A percentile compares a stretch with the other conserved stretches of the same genome.
Evolutionary conservation across 2,329 filamentous ascomycete species (phyloP).

Genomic region (Escovopsis sp.): DNA sequence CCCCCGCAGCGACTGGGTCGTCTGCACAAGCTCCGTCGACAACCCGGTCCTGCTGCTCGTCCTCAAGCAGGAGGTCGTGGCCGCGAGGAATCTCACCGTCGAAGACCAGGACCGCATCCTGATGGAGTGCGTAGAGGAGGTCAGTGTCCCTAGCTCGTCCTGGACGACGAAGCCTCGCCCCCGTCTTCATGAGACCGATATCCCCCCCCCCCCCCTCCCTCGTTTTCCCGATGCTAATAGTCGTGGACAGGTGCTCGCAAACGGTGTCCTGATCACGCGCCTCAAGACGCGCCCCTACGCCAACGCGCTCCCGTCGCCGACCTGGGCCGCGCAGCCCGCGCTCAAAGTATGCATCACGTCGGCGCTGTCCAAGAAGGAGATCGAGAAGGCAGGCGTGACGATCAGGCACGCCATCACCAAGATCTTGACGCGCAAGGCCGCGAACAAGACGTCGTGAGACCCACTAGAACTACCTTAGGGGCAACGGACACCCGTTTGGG

Average conservation of each 20-base stretch:
- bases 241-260: constrained; percentile 54
- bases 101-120: constrained; percentile 75
- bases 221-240: not conserved
- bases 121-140: constrained; percentile 93
- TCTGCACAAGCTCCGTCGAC: constrained; percentile 63
- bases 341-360: constrained; percentile 85
- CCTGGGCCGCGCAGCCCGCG: constrained; percentile 59
- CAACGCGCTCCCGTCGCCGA: constrained; percentile 44
- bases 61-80: constrained; percentile 70
- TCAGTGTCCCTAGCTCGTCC: constrained; percentile 27
- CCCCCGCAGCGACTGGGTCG: constrained; percentile 84
- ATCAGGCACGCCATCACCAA: constrained; percentile 92
- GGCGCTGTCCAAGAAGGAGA: constrained; percentile 82
- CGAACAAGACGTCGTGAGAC: constrained; percentile 16
- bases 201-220: too few relatives aligned
- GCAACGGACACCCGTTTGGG: too few relatives aligned
- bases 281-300: constrained; percentile 64
- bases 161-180: too few relatives aligned
- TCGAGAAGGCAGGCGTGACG: constrained; percentile 78
- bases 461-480: too few relatives aligned
- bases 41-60: constrained; percentile 79
- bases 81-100: constrained; percentile 48
- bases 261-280: constrained; percentile 78
- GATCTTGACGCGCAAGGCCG: constrained; percentile 56
- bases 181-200: too few relatives aligned